Evolutionary conservation across 495 filamentous ascomycete genomes (phyloP).

Genomic region (Tuber brumale): DNA sequence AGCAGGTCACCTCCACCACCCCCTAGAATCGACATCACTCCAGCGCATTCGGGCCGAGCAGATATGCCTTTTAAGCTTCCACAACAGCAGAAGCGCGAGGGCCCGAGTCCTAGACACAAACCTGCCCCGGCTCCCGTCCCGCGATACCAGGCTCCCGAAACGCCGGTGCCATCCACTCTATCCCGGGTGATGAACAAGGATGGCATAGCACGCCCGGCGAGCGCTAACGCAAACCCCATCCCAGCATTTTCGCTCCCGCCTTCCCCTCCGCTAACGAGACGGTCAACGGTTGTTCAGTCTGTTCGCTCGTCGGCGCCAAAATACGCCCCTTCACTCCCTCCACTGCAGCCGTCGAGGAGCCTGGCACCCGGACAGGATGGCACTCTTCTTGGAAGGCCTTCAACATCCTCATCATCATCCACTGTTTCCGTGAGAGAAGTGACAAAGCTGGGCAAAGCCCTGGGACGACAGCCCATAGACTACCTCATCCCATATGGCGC

Average conservation of each 20-base stretch:
- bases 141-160: conserved; percentile 26
- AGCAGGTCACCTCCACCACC: conserved; percentile 23
- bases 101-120: conserved; percentile 27
- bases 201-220: conserved; percentile 21
- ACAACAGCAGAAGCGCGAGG: conserved; percentile 30
- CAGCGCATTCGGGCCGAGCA: conserved; percentile 23
- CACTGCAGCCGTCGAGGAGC: conserved; percentile 18
- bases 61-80: conserved; percentile 35
- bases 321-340: conserved; percentile 17
- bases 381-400: conserved; percentile 17
- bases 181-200: conserved; percentile 30
- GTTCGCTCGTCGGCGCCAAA: conserved; percentile 22
- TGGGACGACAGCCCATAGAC: conserved; percentile 37
- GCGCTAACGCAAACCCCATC: conserved; percentile 1
- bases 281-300: conserved; percentile 25
- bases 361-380: conserved; percentile 10
- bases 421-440: conserved; percentile 36
- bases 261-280: conserved; percentile 39
- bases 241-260: conserved; percentile 34
- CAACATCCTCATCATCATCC: conserved; percentile 21
- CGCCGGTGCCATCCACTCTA: conserved; percentile 28
- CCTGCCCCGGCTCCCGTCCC: conserved; percentile 23
- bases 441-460: conserved; percentile 31
- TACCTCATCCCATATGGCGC: conserved; percentile 42
- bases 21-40: conserved; percentile 23